Conservation (phyloP, 1,284 basidiomycete species). For the Pterulicium gracile region DNA sequence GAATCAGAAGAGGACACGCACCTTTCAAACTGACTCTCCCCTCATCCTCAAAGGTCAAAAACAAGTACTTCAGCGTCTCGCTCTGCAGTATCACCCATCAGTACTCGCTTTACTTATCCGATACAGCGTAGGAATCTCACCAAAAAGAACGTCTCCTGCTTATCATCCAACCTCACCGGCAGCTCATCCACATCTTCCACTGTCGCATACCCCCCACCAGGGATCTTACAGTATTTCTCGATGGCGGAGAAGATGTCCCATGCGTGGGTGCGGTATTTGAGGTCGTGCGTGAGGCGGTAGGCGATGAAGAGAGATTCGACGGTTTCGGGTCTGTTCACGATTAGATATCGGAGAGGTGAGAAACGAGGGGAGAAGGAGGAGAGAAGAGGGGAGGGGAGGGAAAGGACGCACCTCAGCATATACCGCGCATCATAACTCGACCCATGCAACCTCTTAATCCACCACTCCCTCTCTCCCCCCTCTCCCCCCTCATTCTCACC, state of each 20-base stretch:
- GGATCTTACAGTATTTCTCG: constrained; percentile 52
- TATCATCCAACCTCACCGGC: constrained; percentile 36
- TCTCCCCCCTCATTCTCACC: constrained; percentile 25
- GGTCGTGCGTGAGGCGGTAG: constrained; percentile 55
- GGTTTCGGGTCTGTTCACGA: constrained; percentile 50
- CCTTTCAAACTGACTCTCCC: constrained; percentile 44
- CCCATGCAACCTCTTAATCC: constrained; percentile 42
- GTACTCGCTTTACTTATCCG: background rate
- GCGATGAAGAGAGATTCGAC: constrained; percentile 72
- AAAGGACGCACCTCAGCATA: constrained; percentile 41
- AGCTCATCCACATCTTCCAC: constrained; percentile 56
- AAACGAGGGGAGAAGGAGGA: background rate
- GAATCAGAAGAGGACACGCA: constrained; percentile 18
- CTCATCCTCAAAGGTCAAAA: constrained; percentile 57
- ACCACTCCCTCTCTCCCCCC: constrained; percentile 41
- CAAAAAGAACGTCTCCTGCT: constrained; percentile 75
- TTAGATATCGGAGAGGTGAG: background rate
- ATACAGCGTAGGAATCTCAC: constrained; percentile 19
- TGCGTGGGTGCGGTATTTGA: constrained; percentile 58
- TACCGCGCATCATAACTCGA: constrained; percentile 56
- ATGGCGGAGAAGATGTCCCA: constrained; percentile 74
- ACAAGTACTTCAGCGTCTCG: constrained; percentile 73
- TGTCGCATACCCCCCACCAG: constrained; percentile 57
- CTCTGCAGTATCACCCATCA: constrained; percentile 21
- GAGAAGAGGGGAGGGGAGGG: constrained; percentile 3